Base-by-base conservation (phyloP, 2,329 filamentous ascomycete genomes). In the Magnaporthiopsis poae region DNA sequence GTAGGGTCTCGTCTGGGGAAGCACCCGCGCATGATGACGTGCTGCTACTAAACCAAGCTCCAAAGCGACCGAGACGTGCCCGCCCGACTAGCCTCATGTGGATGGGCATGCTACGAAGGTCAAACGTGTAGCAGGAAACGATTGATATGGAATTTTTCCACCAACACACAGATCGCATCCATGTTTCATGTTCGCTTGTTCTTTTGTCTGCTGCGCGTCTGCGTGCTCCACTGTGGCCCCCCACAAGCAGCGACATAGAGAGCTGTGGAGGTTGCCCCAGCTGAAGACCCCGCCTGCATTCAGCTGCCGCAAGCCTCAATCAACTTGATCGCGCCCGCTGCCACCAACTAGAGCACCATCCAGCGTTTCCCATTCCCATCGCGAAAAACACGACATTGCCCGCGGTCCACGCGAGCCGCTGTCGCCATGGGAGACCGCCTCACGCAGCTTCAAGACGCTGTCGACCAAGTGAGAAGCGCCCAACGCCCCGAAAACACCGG, bases 391-490 rank as follows among this genome's bases (percentile, higher is more conserved):
- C 29, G 60, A 65, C n/a, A 15, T 27, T 7, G 35, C n/a, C 35
- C 36, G 33, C 46, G n/a, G 60, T 60, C 69, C 72, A 29, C 68
- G 62, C 39, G 69, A 77, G 69, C 46, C 13, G 46, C 21, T 21
- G 9, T 56, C 46, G 46, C 46, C 8, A 92, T 92, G 87, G 84
- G 84, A 35, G 91, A 96, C 74, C 83, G 89, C 69, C 82, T 96
- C 67, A 94, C 91, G 1, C 91, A 95, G 76, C 82, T 95, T 67
- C 91, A 96, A 77, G 90, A 95, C 79, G 88, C 90, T 76, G 86
- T 94, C 68, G 91, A 95, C 73, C 87, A 92, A 83, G 90, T 91
- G 79, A 46, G 77, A 62, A 15, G 62, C 66, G 52, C 64, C 68
- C 61, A 27, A n/a, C 27, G 25, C 31, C 64, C n/a, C 12, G 29